These are phyloP conservation scores for Penicillium sp. DNA, from an alignment of 2,329 filamentous ascomycete genomes.

Conservation along the genomic window DNA sequence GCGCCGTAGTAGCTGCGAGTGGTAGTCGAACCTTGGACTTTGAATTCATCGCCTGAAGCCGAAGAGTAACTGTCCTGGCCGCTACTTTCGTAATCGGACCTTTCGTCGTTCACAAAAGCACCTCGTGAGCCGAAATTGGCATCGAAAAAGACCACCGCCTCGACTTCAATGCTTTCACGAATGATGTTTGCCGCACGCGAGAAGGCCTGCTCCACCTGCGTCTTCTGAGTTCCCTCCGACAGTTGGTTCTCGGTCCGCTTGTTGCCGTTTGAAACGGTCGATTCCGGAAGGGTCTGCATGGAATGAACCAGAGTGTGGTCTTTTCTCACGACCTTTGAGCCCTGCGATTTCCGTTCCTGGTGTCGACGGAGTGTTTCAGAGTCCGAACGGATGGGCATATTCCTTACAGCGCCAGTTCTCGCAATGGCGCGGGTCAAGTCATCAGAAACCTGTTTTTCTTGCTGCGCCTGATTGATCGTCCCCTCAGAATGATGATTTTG, in stretches of 20 bases:
- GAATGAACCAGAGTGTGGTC: neutral
- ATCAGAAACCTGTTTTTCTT: neutral
- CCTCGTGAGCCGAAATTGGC: no score
- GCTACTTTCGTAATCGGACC: no score
- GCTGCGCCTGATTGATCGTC: neutral
- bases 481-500: neutral
- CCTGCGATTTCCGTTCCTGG: neutral
- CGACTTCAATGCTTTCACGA: neutral
- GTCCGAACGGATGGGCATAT: neutral
- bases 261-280: neutral
- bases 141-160: neutral
- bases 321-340: neutral
- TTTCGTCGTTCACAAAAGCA: no score
- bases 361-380: neutral
- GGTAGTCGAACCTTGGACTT: neutral
- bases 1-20: neutral
- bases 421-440: neutral
- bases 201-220: neutral
- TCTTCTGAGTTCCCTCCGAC: neutral
- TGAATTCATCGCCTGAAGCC: neutral
- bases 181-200: neutral
- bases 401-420: neutral
- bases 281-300: neutral
- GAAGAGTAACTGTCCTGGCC: neutral
- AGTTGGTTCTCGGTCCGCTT: neutral